These are phyloP conservation scores for Linanthus parryae DNA, from an alignment of 148 eudicot genomes.

Conservation along the genomic window DNA sequence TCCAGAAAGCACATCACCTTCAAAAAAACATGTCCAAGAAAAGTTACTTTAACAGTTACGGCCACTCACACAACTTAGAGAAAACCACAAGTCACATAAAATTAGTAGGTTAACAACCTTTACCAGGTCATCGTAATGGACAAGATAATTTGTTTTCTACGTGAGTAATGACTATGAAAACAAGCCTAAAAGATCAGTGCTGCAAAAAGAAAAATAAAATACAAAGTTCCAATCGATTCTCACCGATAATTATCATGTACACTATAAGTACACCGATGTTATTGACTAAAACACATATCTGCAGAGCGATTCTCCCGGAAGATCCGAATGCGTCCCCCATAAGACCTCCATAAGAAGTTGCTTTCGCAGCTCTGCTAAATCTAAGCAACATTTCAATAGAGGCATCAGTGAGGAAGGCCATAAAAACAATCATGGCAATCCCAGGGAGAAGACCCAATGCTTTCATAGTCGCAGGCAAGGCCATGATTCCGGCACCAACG, in stretches of 20 bases:
- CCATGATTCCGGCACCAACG: conserved; percentile 83
- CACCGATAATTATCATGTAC: conserved; percentile 79
- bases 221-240: neutral
- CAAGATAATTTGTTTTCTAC: no score
- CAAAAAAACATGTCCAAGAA: no score
- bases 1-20: conserved; percentile 74
- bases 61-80: no score
- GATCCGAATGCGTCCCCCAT: conserved; percentile 61
- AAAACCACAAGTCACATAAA: no score
- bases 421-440: conserved; percentile 37
- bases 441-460: conserved; percentile 57
- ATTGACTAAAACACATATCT: conserved; percentile 50
- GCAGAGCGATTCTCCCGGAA: conserved; percentile 34
- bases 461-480: conserved; percentile 76
- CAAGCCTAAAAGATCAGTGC: no score
- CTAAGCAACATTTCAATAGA: conserved; percentile 52
- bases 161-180: no score
- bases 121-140: no score
- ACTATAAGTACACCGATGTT: conserved; percentile 63
- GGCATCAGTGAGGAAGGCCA: conserved; percentile 51
- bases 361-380: conserved; percentile 39
- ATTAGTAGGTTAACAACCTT: no score
- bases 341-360: conserved; percentile 48
- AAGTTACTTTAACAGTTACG: no score
- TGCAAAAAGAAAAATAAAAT: no score